Base-by-base conservation (phyloP, 208 protist species). In the Acanthamoeba divionensis region DNA sequence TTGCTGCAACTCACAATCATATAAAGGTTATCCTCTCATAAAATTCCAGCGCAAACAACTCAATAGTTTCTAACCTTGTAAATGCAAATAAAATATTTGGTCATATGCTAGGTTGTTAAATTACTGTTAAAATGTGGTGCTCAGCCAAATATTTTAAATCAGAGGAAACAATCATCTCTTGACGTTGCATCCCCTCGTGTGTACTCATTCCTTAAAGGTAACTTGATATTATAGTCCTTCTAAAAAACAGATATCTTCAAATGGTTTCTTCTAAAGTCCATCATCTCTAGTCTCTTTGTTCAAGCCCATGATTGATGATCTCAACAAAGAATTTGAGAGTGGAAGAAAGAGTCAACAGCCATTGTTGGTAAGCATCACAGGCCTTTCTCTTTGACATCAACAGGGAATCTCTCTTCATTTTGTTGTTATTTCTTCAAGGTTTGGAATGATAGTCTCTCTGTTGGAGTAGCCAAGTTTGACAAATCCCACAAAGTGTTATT, bases 1-100 rank as follows among this genome's bases (percentile, higher is more conserved):
- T 83, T 83, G 73, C 73, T 8, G 73, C 73, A n/a, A 65, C 73
- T 9, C 73, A 83, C 73, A 83, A 83, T 24, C 73, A 83, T n/a
- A 12, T 83, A 10, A 77, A 83, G 48, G 73, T 47, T 18, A 15
- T 83, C 63, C 18, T 31, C 50, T 2, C n/a, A 13, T 83, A 9
- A 24, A 21, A n/a, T 52, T 24, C 38, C 29, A n/a, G 2, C 0
- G 21, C n/a, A 10, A n/a, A n/a, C n/a, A n/a, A n/a, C n/a, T n/a
- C n/a, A n/a, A n/a, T n/a, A n/a, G 8, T 45, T 31, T 50, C 15
- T 77, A n/a, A 3, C 67, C 55, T 10, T 10, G 1, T 26, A 6
- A 10, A n/a, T 8, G 55, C 31, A 73, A 7, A 29, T 1, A 48
- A 2, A 24, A 7, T 2, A 54, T 54, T 13, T 6, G n/a, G 55